Conservation (phyloP, 2,329 filamentous ascomycete species). For the Fusarium tuaranense region DNA sequence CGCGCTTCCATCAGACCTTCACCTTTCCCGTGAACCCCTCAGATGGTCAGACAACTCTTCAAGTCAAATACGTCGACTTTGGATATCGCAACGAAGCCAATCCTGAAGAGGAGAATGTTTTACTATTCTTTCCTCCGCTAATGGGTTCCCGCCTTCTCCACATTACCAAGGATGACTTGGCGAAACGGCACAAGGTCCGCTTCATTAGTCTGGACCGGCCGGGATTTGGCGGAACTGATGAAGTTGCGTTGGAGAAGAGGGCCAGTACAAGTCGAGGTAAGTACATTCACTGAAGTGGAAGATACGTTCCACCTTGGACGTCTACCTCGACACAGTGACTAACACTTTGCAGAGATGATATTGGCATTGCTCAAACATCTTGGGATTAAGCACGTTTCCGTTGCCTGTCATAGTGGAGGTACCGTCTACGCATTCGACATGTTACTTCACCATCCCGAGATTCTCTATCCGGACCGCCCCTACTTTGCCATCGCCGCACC, state of each 20-base stretch:
- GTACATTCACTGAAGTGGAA: neutral
- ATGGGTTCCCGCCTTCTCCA: conserved; percentile 23
- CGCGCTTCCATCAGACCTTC: conserved; percentile 20
- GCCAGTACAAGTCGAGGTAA: conserved; percentile 14
- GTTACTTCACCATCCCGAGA: conserved; percentile 26
- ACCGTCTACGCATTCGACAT: conserved; percentile 28
- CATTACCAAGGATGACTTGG: conserved; percentile 18
- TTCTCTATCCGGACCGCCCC: conserved; percentile 14
- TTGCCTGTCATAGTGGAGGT: conserved; percentile 27
- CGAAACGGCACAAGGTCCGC: conserved; percentile 18
- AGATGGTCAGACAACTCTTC: neutral
- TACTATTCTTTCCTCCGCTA: conserved; percentile 21
- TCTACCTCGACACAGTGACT: neutral
- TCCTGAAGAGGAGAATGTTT: conserved; percentile 16
- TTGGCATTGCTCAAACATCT: conserved; percentile 12
- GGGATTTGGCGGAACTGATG: conserved; percentile 16
- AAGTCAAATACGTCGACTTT: conserved; percentile 21
- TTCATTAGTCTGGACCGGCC: conserved; percentile 19
- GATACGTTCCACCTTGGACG: neutral
- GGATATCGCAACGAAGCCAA: conserved; percentile 14
- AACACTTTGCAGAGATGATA: conserved; percentile 1
- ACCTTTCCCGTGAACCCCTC: neutral
- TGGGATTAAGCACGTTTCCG: conserved; percentile 9
- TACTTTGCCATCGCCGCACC: conserved; percentile 22
- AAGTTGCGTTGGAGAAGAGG: conserved; percentile 13